These are phyloP conservation scores for Fusarium kyushuense DNA, from an alignment of 2,329 filamentous ascomycete genomes.

Conservation along the genomic window DNA sequence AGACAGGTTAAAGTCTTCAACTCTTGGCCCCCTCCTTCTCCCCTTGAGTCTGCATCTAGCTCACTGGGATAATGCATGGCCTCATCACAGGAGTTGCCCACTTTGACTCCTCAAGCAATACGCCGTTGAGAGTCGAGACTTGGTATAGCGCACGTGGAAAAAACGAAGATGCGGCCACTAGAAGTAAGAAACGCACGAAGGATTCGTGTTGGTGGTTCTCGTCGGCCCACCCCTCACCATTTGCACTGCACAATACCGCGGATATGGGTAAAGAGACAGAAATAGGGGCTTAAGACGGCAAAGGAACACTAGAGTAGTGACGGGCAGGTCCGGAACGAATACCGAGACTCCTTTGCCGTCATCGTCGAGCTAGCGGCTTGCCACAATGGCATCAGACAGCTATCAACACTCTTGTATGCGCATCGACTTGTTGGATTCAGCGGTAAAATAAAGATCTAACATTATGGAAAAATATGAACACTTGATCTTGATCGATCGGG, in stretches of 20 bases:
- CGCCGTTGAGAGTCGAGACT: conserved; percentile 1
- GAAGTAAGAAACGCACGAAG: conserved; percentile 14
- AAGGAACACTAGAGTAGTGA: not conserved
- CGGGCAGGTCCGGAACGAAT: not conserved
- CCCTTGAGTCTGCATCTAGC: not conserved
- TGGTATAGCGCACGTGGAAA: conserved; percentile 1
- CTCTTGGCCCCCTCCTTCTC: not conserved
- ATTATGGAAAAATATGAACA: not conserved
- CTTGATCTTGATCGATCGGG: not conserved
- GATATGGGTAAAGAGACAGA: conserved; percentile 10
- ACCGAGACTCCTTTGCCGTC: not conserved
- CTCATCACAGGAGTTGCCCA: not conserved
- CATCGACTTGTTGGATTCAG: not conserved
- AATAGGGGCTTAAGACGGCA: conserved; percentile 1
- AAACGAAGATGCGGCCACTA: conserved; percentile 20
- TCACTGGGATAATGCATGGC: conserved; percentile 4
- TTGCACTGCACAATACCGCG: conserved; percentile 7
- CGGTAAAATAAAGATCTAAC: not conserved
- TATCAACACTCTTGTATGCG: not conserved
- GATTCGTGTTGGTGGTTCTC: conserved; percentile 17
- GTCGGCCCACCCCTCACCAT: conserved; percentile 14
- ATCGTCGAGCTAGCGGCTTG: not conserved
- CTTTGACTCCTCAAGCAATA: not conserved
- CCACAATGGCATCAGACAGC: not conserved
- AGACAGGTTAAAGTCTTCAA: not conserved